These are phyloP conservation scores for Leccinum idahoense DNA, from an alignment of 1,284 basidiomycete genomes.

Conservation along the genomic window DNA sequence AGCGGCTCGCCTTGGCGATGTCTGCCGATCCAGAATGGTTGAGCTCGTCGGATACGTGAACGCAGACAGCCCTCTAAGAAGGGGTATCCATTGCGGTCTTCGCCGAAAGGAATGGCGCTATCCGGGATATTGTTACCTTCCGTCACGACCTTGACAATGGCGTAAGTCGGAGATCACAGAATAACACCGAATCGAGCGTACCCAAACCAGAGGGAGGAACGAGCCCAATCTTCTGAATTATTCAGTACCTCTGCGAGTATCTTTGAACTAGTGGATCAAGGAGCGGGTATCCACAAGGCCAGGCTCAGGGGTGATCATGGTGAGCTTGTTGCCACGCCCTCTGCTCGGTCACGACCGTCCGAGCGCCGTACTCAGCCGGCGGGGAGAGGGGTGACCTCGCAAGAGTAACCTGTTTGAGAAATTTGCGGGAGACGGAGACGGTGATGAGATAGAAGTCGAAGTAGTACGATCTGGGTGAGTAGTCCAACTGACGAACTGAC, in stretches of 20 bases:
- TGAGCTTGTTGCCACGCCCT: conserved; percentile 14
- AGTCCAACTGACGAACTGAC: too few species aligned
- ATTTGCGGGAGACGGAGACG: conserved; percentile 11
- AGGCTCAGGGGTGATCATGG: conserved; percentile 9
- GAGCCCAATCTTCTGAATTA: conserved; percentile 28
- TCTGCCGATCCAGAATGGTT: conserved; percentile 13
- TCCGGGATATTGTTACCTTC: conserved; percentile 28
- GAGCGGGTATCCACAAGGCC: conserved; percentile 11
- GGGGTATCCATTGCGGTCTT: conserved; percentile 27
- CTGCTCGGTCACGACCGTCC: conserved; percentile 7
- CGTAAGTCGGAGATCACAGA: not conserved
- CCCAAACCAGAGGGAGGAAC: conserved; percentile 29
- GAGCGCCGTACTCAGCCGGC: conserved; percentile 8
- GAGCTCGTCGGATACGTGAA: not conserved
- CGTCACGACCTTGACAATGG: conserved; percentile 23
- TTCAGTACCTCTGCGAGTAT: conserved; percentile 27
- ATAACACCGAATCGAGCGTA: conserved; percentile 6
- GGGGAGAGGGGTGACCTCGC: conserved; percentile 12
- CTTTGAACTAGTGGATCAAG: conserved; percentile 23
- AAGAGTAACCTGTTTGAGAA: conserved; percentile 1
- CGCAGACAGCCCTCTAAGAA: conserved; percentile 22
- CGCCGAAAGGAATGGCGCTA: conserved; percentile 29
- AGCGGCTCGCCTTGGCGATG: conserved; percentile 25
- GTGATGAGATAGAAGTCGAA: too few species aligned
- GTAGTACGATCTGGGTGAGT: too few species aligned